Conservation (phyloP, 306 rosid species). For the Dalbergia cultrata region DNA sequence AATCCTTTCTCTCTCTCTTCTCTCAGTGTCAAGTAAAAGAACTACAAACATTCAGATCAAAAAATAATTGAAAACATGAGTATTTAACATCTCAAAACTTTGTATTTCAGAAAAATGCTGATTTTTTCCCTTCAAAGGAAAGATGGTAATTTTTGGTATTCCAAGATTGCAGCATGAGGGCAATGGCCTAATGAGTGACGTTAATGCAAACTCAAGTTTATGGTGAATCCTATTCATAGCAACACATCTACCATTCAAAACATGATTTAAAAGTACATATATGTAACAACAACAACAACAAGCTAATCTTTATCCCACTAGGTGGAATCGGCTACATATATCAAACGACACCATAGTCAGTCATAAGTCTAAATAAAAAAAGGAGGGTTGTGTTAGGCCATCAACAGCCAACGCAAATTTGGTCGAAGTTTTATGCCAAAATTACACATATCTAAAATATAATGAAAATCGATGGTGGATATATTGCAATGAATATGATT, state of each 20-base stretch:
- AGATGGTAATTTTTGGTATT: slow-evolving; percentile 5
- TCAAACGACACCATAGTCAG: no score
- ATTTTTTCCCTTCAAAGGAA: slow-evolving; percentile 13
- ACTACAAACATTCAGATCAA: neutral
- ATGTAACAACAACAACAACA: neutral
- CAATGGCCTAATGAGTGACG: neutral
- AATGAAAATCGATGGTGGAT: neutral
- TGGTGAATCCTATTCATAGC: neutral
- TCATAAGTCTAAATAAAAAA: no score
- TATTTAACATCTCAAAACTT: neutral
- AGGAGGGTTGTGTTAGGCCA: no score
- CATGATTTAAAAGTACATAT: neutral
- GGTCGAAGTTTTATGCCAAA: neutral
- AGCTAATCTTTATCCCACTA: no score
- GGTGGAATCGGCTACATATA: no score
- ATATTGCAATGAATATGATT: neutral
- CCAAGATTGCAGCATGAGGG: slow-evolving; percentile 20
- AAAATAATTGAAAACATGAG: neutral
- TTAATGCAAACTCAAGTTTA: neutral
- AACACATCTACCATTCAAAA: neutral
- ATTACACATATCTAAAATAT: neutral
- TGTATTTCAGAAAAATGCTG: neutral
- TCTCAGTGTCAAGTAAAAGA: slow-evolving; percentile 17
- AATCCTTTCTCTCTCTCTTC: slow-evolving; percentile 31
- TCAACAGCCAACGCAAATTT: no score